A percentile compares a stretch with the other conserved stretches of the same genome.
phyloP scores from a whole-genome alignment of 2,329 filamentous ascomycete species.

The Thielaviopsis musarum region DNA sequence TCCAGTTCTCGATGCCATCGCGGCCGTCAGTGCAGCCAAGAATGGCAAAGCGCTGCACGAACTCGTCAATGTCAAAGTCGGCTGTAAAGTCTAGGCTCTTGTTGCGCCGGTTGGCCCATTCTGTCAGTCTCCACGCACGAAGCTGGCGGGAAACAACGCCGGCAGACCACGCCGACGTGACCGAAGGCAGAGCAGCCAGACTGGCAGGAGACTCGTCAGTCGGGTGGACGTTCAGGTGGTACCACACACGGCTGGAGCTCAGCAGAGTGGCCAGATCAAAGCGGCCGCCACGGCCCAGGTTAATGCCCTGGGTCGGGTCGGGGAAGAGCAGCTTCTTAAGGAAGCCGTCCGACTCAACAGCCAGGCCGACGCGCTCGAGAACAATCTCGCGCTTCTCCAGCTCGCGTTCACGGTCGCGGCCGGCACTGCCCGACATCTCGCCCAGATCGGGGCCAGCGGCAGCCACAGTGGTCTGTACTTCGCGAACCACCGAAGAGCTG shows the following conservation, averaged over 20 bases:
- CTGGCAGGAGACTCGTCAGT: slow-evolving; percentile 69
- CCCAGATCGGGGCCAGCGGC: slow-evolving; percentile 67
- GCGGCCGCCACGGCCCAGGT: slow-evolving; percentile 59
- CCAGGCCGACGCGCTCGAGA: slow-evolving; percentile 72
- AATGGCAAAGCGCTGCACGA: slow-evolving; percentile 61
- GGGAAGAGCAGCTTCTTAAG: slow-evolving; percentile 71
- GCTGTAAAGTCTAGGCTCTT: slow-evolving; percentile 88
- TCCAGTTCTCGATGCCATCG: slow-evolving; percentile 88
- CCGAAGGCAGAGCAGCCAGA: slow-evolving; percentile 52
- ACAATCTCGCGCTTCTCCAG: slow-evolving; percentile 69
- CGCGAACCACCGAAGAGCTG: slow-evolving; percentile 68
- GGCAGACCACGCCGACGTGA: slow-evolving; percentile 81
- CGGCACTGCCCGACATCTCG: slow-evolving; percentile 48
- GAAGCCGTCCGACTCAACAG: slow-evolving; percentile 68
- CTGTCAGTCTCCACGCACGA: slow-evolving; percentile 79
- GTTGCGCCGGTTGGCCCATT: slow-evolving; percentile 91
- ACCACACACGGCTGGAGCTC: slow-evolving; percentile 81
- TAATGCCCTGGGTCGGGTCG: slow-evolving; percentile 58
- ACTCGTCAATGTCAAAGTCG: slow-evolving; percentile 90
- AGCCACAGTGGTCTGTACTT: slow-evolving; percentile 69
- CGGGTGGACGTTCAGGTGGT: slow-evolving; percentile 80
- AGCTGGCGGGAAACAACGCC: slow-evolving; percentile 84
- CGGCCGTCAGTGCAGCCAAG: slow-evolving; percentile 80
- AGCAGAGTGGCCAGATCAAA: slow-evolving; percentile 62
- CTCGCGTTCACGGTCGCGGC: slow-evolving; percentile 58